phyloP scores from a whole-genome alignment of 495 filamentous ascomycete genomes.

The Aspergillus bridgeri region DNA sequence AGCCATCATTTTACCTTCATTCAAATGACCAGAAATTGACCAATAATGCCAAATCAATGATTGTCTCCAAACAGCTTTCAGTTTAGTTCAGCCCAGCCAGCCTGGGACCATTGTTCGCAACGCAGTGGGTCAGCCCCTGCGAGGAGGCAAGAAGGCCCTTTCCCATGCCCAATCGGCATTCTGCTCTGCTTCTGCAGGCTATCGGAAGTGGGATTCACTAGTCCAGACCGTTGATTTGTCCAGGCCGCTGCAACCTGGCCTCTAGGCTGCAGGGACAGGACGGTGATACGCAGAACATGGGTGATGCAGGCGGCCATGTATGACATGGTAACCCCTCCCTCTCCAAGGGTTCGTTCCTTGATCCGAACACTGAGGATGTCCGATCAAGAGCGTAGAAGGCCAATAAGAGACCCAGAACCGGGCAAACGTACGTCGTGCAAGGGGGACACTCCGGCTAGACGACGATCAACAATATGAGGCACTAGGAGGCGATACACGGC shows the following conservation, averaged over 20 bases:
- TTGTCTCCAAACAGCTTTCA: too few relatives aligned
- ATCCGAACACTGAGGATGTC: neutral
- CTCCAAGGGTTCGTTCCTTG: neutral
- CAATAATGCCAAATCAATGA: too few relatives aligned
- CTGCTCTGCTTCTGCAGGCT: neutral
- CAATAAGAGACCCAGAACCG: neutral
- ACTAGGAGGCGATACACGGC: neutral
- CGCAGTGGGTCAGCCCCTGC: neutral
- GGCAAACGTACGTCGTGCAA: neutral
- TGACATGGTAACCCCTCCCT: neutral
- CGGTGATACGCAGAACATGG: neutral
- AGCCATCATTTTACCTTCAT: too few relatives aligned
- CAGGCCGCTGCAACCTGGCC: constrained; percentile 4
- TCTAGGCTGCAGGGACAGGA: neutral
- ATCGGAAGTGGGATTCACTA: neutral
- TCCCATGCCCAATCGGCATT: neutral
- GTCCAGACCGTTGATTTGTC: constrained; percentile 1
- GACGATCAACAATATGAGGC: neutral
- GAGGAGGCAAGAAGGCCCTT: neutral
- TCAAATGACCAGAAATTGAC: too few relatives aligned
- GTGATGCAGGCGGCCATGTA: neutral
- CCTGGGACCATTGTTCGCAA: neutral
- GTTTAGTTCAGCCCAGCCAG: neutral
- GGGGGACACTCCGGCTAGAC: neutral
- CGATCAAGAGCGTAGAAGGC: neutral